Evolutionary conservation across 306 rosid genomes (phyloP).

Genomic region (Canavalia gladiata): DNA sequence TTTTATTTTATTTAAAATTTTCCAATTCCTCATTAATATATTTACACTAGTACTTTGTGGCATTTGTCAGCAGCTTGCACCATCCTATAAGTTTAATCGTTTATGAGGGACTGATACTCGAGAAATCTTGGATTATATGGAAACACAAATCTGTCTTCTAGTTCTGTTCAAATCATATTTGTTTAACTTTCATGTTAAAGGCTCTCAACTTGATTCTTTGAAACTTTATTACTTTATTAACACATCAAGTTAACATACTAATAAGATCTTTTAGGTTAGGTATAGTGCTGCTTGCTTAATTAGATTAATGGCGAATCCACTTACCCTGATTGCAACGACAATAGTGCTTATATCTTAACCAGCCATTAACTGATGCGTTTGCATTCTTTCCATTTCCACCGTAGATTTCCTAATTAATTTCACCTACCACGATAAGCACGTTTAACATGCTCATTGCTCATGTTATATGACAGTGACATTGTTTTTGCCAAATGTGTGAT

Average conservation of each 20-base stretch:
- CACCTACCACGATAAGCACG: slow-evolving; percentile 38
- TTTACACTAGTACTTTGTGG: neutral
- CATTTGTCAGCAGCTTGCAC: neutral
- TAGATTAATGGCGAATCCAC: neutral
- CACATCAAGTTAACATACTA: neutral
- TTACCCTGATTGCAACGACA: neutral
- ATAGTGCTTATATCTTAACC: neutral
- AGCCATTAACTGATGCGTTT: neutral
- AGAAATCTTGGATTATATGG: slow-evolving; percentile 28
- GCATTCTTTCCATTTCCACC: neutral
- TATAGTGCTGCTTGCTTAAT: neutral
- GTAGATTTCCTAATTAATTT: slow-evolving; percentile 19
- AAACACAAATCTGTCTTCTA: neutral
- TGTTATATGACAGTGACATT: neutral
- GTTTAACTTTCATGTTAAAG: neutral
- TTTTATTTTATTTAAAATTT: neutral
- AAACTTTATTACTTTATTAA: neutral
- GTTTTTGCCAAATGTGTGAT: slow-evolving; percentile 4
- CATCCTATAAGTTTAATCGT: neutral
- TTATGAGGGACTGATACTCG: neutral
- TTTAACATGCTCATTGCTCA: neutral
- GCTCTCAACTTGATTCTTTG: slow-evolving; percentile 7
- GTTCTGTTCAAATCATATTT: neutral
- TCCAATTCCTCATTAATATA: neutral
- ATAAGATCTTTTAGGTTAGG: slow-evolving; percentile 9